phyloP scores from a whole-genome alignment of 2,329 filamentous ascomycete genomes.

The Exophiala viscosa region DNA sequence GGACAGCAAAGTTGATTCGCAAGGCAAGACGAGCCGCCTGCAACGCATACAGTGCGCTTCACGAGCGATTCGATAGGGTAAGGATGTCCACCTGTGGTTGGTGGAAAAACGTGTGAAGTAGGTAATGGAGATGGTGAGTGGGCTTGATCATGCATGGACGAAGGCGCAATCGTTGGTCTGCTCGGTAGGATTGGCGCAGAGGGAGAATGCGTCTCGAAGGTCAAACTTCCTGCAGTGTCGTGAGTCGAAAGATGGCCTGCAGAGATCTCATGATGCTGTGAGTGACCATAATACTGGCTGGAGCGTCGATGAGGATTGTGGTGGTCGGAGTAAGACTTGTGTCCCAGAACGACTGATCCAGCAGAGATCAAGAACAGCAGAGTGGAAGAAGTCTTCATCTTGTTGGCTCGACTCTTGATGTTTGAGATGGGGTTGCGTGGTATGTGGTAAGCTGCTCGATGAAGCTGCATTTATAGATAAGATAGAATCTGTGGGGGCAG shows the following conservation, averaged over 20 bases:
- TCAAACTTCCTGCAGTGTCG: too few species aligned
- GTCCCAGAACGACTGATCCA: neutral
- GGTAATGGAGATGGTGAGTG: too few species aligned
- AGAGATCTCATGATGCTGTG: neutral
- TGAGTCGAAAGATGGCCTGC: neutral
- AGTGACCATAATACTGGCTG: neutral
- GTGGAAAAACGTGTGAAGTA: too few species aligned
- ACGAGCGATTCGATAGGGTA: neutral
- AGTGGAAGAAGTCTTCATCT: neutral
- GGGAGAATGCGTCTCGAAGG: too few species aligned
- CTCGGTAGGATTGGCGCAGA: too few species aligned
- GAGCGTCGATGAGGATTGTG: neutral
- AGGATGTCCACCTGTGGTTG: too few species aligned
- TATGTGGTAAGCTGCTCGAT: too few species aligned
- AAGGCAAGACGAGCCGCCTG: neutral
- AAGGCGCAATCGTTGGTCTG: too few species aligned
- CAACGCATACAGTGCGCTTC: neutral
- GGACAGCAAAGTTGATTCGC: neutral
- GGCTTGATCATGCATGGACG: too few species aligned
- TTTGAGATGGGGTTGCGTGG: neutral
- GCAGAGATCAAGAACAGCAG: neutral
- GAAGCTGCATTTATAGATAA: too few species aligned
- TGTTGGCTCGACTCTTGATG: neutral
- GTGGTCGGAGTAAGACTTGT: neutral
- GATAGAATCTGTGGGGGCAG: too few species aligned